Base-by-base conservation (phyloP, 1,284 basidiomycete genomes). In the Xanthoconium separans region DNA sequence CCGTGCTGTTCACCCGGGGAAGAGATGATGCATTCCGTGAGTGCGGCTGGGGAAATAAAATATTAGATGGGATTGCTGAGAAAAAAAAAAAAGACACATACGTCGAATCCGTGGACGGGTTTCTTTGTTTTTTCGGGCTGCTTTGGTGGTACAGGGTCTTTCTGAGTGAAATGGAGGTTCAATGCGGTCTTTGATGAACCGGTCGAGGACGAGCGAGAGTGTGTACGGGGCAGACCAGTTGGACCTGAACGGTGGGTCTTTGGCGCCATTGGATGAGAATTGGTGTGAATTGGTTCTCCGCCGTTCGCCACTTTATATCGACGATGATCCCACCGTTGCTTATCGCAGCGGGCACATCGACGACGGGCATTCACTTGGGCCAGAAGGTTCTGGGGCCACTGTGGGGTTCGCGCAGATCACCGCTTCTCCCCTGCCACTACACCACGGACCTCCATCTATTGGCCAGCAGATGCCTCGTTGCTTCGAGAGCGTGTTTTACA, bases 151-250 rank as follows among this genome's bases (percentile, higher is more conserved):
- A 61, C 55, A 9, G 73, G 65, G 22, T 87, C 85, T 61, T 83
- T 85, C 74, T 85, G 83, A 0, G 86, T 88, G 52, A 88, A 76
- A 51, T 86, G 84, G 12, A 88, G 75, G 62, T 81, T 87, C 46
- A 80, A 55, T 12, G 75, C 77, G 18, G 82, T 66, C 65, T 80
- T 85, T 20, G 82, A 80, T 22, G 79, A 76, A 18, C 75, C 73
- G 2, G 70, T 70, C 4, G 86, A 87, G 46, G 80, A 79, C 15
- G 80, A 77, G 59, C 85, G 79, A 18, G 86, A 84, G 64, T 88
- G 84, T 7, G 81, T 72, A 61, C 82, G 82, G 55, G 77, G 68
- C 53, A 75, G 73, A 53, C 74, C 74, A 57, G 76, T 60, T 55
- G 68, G 61, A 33, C 70, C 66, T 46, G 70, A 63, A 58, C 79